These are phyloP conservation scores for Penicillium janthinellum DNA, from an alignment of 2,329 filamentous ascomycete species.

Conservation along the genomic window DNA sequence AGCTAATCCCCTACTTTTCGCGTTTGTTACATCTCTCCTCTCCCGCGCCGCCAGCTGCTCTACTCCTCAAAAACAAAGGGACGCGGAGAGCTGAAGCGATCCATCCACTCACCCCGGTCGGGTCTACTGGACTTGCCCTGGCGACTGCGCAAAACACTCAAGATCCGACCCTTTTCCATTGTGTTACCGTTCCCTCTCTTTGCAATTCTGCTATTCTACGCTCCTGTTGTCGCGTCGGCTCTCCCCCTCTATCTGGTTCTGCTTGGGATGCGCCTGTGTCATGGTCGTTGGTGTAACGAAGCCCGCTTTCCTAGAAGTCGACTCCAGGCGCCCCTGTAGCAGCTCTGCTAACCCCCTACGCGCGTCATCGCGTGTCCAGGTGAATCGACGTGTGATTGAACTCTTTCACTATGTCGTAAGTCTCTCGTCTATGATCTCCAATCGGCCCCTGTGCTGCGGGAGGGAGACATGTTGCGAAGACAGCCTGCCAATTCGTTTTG, in stretches of 20 bases:
- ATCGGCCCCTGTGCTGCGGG: slow-evolving; percentile 15
- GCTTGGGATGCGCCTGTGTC: slow-evolving; percentile 42
- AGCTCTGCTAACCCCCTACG: slow-evolving; percentile 39
- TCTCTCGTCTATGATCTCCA: slow-evolving; percentile 34
- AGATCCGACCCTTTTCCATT: neutral
- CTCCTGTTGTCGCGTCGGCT: slow-evolving; percentile 13
- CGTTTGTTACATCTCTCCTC: slow-evolving; percentile 7
- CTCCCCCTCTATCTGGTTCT: slow-evolving; percentile 30
- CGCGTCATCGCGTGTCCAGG: slow-evolving; percentile 37
- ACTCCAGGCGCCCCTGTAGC: slow-evolving; percentile 35
- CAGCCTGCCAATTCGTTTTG: slow-evolving; percentile 2
- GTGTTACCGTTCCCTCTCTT: neutral
- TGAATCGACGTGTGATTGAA: slow-evolving; percentile 42
- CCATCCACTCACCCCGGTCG: neutral
- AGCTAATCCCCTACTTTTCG: slow-evolving; percentile 16
- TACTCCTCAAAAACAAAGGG: neutral
- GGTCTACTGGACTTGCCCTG: slow-evolving; percentile 6
- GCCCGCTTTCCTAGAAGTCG: slow-evolving; percentile 33
- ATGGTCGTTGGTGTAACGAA: slow-evolving; percentile 42
- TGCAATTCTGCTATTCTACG: slow-evolving; percentile 3
- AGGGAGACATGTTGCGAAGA: slow-evolving; percentile 24
- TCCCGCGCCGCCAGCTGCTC: slow-evolving; percentile 8
- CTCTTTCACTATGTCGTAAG: slow-evolving; percentile 47
- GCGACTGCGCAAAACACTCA: neutral
- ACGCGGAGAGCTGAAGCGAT: neutral